Evolutionary conservation across 2,329 filamentous ascomycete genomes (phyloP).

Genomic region (Xylariomycetidae sp.): DNA sequence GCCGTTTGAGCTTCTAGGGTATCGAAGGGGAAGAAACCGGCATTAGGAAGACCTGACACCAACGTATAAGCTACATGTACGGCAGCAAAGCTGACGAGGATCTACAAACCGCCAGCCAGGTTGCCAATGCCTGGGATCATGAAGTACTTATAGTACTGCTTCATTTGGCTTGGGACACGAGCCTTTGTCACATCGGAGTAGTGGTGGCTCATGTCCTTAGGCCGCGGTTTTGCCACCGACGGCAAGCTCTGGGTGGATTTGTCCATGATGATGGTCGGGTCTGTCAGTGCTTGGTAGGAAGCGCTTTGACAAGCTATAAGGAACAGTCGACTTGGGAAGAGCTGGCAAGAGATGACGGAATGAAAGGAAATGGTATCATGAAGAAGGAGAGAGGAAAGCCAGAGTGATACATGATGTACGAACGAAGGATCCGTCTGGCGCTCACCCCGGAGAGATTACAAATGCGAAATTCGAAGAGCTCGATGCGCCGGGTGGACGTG

Average conservation of each 20-base stretch:
- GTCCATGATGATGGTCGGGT: constrained; percentile 14
- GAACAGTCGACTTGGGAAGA: neutral
- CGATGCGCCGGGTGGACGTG: no score
- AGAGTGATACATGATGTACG: no score
- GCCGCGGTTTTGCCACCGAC: constrained; percentile 33
- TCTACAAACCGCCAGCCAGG: constrained; percentile 49
- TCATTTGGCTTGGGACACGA: constrained; percentile 61
- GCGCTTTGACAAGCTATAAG: no score
- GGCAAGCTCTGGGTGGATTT: constrained; percentile 7
- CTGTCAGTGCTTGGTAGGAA: no score
- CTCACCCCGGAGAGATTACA: no score
- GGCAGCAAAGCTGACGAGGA: neutral
- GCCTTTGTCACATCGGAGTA: constrained; percentile 64
- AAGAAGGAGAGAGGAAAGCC: no score
- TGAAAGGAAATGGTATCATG: no score
- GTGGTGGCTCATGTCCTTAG: constrained; percentile 74
- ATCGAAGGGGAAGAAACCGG: constrained; percentile 82
- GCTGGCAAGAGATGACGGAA: no score
- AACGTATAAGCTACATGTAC: constrained; percentile 2
- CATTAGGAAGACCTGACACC: constrained; percentile 67
- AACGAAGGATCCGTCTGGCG: no score
- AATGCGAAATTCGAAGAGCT: no score
- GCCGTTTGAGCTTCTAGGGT: constrained; percentile 80
- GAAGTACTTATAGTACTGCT: constrained; percentile 84
- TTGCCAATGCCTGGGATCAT: constrained; percentile 56